phyloP scores from a whole-genome alignment of 2,329 filamentous ascomycete genomes.

The Hypoxylon sp. region DNA sequence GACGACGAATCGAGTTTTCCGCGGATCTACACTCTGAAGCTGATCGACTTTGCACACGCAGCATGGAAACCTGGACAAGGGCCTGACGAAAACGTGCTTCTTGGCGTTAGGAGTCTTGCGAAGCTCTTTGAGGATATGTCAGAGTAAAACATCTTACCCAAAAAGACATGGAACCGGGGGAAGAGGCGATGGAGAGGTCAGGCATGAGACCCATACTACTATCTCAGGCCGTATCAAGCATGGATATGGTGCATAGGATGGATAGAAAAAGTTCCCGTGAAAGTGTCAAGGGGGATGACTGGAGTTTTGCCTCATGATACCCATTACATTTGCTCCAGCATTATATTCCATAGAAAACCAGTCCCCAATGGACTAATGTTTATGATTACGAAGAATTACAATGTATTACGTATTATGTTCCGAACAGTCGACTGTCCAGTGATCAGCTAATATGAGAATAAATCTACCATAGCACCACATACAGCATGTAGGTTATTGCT shows the following conservation, averaged over 20 bases:
- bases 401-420: background rate
- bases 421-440: background rate
- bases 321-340: slow-evolving; percentile 42
- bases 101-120: slow-evolving; percentile 77
- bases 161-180: slow-evolving; percentile 10
- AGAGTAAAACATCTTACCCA: slow-evolving; percentile 39
- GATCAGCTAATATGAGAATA: too few relatives aligned
- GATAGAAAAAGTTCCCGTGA: slow-evolving; percentile 25
- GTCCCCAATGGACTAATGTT: slow-evolving; percentile 30
- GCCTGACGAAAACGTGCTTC: slow-evolving; percentile 84
- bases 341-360: slow-evolving; percentile 29
- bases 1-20: slow-evolving; percentile 65
- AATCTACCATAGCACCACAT: too few relatives aligned
- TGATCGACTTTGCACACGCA: slow-evolving; percentile 98
- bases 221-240: slow-evolving; percentile 27
- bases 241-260: slow-evolving; percentile 27
- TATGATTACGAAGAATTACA: slow-evolving; percentile 29
- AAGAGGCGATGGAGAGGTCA: background rate
- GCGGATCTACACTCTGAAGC: slow-evolving; percentile 79
- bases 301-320: slow-evolving; percentile 47
- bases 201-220: slow-evolving; percentile 14
- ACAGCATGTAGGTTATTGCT: too few relatives aligned
- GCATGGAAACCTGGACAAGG: slow-evolving; percentile 83
- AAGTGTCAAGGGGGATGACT: slow-evolving; percentile 38
- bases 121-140: slow-evolving; percentile 77